These are phyloP conservation scores for Diplotaxis tenuifolia DNA, from an alignment of 345 rosid species.

Conservation along the genomic window DNA sequence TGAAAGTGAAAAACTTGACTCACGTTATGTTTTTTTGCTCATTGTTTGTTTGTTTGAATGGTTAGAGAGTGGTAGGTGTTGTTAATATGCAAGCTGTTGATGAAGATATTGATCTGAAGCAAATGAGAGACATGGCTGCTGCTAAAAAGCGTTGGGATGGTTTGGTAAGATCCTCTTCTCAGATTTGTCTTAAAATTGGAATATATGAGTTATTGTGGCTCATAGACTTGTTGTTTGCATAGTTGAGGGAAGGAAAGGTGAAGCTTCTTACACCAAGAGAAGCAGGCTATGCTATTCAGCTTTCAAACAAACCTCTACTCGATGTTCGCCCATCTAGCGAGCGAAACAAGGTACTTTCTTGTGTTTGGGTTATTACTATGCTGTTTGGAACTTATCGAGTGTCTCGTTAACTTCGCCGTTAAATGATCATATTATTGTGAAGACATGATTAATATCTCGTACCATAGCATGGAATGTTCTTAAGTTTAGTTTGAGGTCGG, in stretches of 20 bases:
- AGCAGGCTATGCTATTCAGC: slow-evolving; percentile 90
- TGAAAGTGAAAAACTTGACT: neutral
- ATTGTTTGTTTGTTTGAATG: slow-evolving; percentile 7
- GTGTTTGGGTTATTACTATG: neutral
- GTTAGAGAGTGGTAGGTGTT: slow-evolving; percentile 43
- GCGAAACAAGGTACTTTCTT: slow-evolving; percentile 55
- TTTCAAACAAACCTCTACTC: slow-evolving; percentile 71
- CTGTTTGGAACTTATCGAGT: neutral
- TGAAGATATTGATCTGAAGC: slow-evolving; percentile 79
- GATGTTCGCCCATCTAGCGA: slow-evolving; percentile 84
- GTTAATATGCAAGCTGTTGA: slow-evolving; percentile 58
- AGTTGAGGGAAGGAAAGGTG: slow-evolving; percentile 85
- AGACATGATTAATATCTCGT: neutral
- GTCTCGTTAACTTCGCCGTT: neutral
- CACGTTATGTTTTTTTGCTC: neutral
- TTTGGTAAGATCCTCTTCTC: slow-evolving; percentile 46
- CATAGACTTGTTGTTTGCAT: neutral
- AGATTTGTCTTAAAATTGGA: neutral
- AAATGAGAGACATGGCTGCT: slow-evolving; percentile 88
- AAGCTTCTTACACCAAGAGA: slow-evolving; percentile 80
- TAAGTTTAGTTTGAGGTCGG: neutral
- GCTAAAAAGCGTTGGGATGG: slow-evolving; percentile 95
- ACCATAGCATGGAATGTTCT: neutral
- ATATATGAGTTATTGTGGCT: too few species aligned
- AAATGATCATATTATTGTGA: neutral